Evolutionary conservation across 164 flowering plant species (phyloP).

Genomic region (Sedum album): DNA sequence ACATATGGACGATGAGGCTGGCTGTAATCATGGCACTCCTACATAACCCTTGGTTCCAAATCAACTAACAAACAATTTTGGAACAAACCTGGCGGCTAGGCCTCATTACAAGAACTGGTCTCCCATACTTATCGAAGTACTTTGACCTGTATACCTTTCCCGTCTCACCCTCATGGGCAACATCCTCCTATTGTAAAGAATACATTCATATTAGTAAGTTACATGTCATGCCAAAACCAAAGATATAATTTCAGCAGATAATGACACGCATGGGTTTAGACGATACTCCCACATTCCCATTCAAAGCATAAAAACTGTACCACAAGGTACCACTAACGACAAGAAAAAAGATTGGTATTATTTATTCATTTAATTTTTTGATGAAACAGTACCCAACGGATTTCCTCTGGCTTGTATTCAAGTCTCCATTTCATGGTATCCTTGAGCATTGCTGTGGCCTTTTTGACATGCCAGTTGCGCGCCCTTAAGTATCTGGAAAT

Average conservation of each 20-base stretch:
- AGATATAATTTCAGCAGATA: too few relatives aligned
- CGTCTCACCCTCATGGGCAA: constrained; percentile 80
- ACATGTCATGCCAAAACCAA: not conserved
- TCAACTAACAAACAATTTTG: not conserved
- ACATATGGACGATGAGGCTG: too few relatives aligned
- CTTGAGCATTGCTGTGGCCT: constrained; percentile 83
- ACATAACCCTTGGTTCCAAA: not conserved
- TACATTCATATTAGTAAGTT: not conserved
- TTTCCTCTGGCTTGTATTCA: constrained; percentile 81
- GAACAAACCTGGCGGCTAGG: constrained; percentile 65
- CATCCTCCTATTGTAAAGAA: constrained; percentile 46
- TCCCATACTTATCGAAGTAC: constrained; percentile 61
- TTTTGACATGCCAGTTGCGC: constrained; percentile 80
- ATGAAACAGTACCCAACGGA: constrained; percentile 62
- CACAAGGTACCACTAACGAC: not conserved
- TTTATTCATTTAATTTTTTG: not conserved
- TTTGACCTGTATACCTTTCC: constrained; percentile 73
- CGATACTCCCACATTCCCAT: not conserved
- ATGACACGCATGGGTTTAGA: not conserved
- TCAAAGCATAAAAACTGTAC: not conserved
- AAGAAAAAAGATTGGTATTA: not conserved
- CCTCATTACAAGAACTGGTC: constrained; percentile 82
- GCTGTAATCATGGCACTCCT: too few relatives aligned
- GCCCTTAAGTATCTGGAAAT: constrained; percentile 64
- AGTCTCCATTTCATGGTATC: constrained; percentile 81